Evolutionary conservation across 371 early-diverging fungal genomes (phyloP).

Genomic region (Haplosporangium sp.): DNA sequence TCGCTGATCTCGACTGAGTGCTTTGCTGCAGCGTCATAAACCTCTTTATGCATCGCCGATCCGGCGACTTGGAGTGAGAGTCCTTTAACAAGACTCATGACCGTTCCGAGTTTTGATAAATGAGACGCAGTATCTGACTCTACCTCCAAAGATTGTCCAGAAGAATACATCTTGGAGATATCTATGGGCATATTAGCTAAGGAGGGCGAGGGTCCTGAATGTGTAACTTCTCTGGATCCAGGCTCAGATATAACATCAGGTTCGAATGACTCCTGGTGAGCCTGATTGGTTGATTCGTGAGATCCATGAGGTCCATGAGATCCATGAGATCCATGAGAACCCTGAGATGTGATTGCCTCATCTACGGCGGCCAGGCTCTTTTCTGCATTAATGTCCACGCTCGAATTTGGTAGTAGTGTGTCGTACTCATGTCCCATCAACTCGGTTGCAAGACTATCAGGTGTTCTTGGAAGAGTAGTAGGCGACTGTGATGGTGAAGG

Average conservation of each 20-base stretch:
- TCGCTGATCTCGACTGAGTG: constrained; percentile 2
- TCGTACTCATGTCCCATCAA: not conserved
- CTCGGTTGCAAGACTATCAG: not conserved
- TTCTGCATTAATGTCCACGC: not conserved
- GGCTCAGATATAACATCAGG: not conserved
- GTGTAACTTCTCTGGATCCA: not conserved
- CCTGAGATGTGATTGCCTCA: not conserved
- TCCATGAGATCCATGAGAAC: not conserved
- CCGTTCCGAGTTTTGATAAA: not conserved
- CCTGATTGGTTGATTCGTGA: not conserved
- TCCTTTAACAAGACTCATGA: constrained; percentile 10
- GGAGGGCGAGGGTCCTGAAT: not conserved
- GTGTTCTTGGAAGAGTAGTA: not conserved
- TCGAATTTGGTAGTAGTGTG: not conserved
- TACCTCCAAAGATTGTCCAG: no score
- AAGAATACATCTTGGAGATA: no score
- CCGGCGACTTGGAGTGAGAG: not conserved
- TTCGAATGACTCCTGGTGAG: not conserved
- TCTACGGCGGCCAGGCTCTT: not conserved
- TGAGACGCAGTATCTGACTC: not conserved
- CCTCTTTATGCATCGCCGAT: not conserved
- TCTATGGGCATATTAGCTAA: not conserved
- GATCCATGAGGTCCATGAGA: not conserved
- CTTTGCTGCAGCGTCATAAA: not conserved
- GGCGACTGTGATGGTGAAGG: not conserved